A percentile compares a stretch with the other conserved stretches of the same genome.
Conservation (phyloP, 257 asterid genomes). For the Schizonepeta tenuifolia region DNA sequence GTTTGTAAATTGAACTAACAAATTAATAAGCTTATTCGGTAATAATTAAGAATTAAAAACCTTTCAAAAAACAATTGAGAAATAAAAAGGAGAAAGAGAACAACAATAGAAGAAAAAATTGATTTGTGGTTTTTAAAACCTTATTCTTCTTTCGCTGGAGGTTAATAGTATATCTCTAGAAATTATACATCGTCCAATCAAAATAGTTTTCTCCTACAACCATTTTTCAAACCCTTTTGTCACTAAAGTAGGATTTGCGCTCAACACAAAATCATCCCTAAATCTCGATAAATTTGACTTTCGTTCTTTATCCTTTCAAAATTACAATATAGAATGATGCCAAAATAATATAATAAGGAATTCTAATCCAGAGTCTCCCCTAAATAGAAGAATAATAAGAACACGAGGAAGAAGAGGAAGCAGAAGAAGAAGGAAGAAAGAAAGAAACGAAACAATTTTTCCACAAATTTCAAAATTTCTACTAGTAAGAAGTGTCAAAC, state of each 20-base stretch:
- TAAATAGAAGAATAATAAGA: background rate
- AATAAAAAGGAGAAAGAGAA: background rate
- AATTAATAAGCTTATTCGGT: background rate
- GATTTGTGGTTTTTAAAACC: background rate
- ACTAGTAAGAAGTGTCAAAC: background rate
- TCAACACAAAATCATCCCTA: constrained; percentile 18
- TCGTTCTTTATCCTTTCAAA: too few species aligned
- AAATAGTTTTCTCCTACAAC: background rate
- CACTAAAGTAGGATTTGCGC: background rate
- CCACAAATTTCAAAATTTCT: background rate
- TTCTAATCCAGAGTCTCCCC: too few species aligned
- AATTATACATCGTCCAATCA: background rate
- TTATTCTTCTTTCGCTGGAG: background rate
- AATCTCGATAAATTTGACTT: constrained; percentile 5
- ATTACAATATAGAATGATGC: background rate
- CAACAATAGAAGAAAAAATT: background rate
- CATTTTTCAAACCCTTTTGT: background rate
- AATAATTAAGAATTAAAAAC: background rate
- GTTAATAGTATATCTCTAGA: background rate
- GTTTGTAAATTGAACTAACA: background rate
- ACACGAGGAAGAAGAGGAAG: background rate
- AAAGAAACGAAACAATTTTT: background rate
- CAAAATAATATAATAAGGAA: too few species aligned
- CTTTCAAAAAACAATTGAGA: too few species aligned
- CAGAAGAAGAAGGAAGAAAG: too few species aligned